Percentiles rank a stretch among this genome's conserved stretches.
phyloP scores from a whole-genome alignment of 2,329 filamentous ascomycete genomes.

The Aspergillus transmontanensis region DNA sequence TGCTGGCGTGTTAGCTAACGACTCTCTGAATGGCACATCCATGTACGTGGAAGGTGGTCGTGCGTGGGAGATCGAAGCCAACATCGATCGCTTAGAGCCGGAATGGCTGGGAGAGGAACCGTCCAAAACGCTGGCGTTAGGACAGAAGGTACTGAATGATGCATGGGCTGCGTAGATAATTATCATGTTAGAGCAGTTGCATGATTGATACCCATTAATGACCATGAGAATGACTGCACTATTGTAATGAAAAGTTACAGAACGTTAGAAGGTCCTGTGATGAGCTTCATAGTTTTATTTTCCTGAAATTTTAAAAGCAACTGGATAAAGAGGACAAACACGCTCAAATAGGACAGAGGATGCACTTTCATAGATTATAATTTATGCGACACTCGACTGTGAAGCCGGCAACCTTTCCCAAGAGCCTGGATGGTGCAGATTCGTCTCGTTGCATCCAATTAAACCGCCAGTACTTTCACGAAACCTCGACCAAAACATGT shows the following conservation, averaged over 20 bases:
- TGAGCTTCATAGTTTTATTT: background rate
- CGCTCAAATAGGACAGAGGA: background rate
- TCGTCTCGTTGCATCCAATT: no score
- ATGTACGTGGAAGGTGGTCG: constrained; percentile 49
- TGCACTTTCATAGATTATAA: no score
- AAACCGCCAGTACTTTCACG: no score
- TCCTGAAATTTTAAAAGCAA: background rate
- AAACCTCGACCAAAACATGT: no score
- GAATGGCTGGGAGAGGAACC: constrained; percentile 49
- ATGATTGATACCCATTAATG: constrained; percentile 14
- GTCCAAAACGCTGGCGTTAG: constrained; percentile 35
- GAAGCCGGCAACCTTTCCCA: no score
- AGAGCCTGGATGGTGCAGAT: no score
- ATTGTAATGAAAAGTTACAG: background rate
- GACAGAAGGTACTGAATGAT: constrained; percentile 37
- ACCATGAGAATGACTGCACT: background rate
- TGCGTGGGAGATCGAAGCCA: constrained; percentile 49
- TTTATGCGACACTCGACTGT: no score
- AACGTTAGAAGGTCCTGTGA: background rate
- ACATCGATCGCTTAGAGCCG: constrained; percentile 43
- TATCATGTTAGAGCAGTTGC: background rate
- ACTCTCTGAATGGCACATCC: constrained; percentile 42
- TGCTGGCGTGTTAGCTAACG: constrained; percentile 38
- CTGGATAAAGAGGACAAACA: background rate
- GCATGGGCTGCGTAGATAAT: constrained; percentile 19